These are phyloP conservation scores for Croton setiger DNA, from an alignment of 441 rosid species.

Conservation along the genomic window DNA sequence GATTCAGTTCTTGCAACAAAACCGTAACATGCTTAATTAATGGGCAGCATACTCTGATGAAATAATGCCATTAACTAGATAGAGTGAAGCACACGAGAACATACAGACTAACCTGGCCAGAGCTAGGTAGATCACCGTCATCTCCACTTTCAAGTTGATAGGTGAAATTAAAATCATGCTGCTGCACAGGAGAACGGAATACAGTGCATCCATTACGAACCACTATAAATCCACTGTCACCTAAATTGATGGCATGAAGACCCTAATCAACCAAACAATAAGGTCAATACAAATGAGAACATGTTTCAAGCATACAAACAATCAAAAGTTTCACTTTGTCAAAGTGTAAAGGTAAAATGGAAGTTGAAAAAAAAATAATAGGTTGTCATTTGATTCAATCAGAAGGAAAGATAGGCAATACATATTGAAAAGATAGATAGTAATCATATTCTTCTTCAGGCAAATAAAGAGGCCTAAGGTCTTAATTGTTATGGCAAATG, in stretches of 20 bases:
- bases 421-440: not conserved
- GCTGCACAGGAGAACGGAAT: slow-evolving; percentile 83
- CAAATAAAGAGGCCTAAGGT: not conserved
- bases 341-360: not conserved
- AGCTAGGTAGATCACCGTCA: slow-evolving; percentile 67
- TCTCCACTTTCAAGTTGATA: slow-evolving; percentile 77
- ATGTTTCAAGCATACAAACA: not conserved
- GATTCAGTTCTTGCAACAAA: slow-evolving; percentile 1
- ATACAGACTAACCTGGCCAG: slow-evolving; percentile 50
- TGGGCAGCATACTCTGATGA: not conserved
- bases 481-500: not conserved
- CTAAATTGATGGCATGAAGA: slow-evolving; percentile 69
- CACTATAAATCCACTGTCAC: slow-evolving; percentile 93
- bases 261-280: slow-evolving; percentile 33
- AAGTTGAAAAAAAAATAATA: not conserved
- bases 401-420: not conserved
- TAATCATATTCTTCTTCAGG: not conserved
- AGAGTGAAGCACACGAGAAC: not conserved
- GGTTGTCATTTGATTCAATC: not conserved
- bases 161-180: slow-evolving; percentile 83
- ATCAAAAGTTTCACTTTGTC: not conserved
- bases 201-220: slow-evolving; percentile 81
- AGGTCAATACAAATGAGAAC: not conserved
- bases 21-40: not conserved
- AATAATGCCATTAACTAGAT: not conserved